phyloP scores from a whole-genome alignment of 139 green algal species.

The Chlorella sp. region DNA sequence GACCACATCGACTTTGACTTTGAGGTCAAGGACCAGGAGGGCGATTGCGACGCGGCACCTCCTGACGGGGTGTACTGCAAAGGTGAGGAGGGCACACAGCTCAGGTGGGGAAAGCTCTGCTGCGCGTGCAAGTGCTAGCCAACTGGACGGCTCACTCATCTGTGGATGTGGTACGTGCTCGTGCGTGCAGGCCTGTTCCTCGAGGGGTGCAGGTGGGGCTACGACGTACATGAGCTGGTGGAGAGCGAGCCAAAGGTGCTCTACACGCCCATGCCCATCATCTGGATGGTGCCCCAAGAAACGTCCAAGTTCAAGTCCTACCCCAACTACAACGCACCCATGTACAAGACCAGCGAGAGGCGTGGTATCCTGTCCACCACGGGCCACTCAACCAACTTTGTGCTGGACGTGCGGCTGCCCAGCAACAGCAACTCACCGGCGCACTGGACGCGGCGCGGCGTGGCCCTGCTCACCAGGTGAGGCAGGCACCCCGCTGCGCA shows the following conservation, averaged over 20 bases:
- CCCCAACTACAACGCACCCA: constrained; percentile 62
- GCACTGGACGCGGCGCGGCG: constrained; percentile 73
- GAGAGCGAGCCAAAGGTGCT: constrained; percentile 69
- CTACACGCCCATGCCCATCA: constrained; percentile 58
- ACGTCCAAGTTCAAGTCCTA: constrained; percentile 35
- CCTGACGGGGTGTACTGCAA: constrained; percentile 65
- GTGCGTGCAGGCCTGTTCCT: constrained; percentile 73
- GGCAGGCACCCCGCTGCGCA: too few species aligned
- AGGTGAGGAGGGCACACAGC: neutral
- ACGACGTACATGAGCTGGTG: constrained; percentile 40
- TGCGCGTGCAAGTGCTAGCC: too few species aligned
- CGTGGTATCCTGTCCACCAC: constrained; percentile 67
- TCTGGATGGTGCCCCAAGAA: constrained; percentile 59
- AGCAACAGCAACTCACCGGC: constrained; percentile 18
- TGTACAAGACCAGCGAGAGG: constrained; percentile 77
- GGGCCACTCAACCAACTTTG: constrained; percentile 84
- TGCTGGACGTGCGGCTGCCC: constrained; percentile 66
- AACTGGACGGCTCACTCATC: too few species aligned
- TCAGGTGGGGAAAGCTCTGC: too few species aligned
- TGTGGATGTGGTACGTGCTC: neutral
- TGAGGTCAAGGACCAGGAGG: constrained; percentile 43
- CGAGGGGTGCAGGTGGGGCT: constrained; percentile 64
- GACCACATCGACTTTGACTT: constrained; percentile 84
- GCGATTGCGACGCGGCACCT: constrained; percentile 29
- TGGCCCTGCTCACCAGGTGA: constrained; percentile 52